Base-by-base conservation (phyloP, 1,284 basidiomycete genomes). In the Tilletia setariae region DNA sequence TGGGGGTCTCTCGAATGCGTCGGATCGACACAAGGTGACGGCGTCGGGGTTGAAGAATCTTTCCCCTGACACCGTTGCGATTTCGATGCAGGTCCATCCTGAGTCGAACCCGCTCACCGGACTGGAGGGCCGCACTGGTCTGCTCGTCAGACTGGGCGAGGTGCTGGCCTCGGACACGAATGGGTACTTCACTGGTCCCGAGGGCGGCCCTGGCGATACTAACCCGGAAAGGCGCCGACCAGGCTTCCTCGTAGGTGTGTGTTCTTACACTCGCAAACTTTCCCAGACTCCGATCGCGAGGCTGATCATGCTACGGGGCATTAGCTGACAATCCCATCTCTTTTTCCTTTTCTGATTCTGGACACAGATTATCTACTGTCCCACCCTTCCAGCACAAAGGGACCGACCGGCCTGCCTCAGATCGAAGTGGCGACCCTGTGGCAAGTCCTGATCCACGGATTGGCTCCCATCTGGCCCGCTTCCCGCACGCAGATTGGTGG, bases 401-500 rank as follows among this genome's bases (percentile, higher is more conserved):
- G 19, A 87, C 19, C 35, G 1, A 51, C n/a, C 42, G 72, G 67
- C 16, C 61, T 43, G 9, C 53, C 64, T 3, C 43, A 68, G 19
- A 68, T 78, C 1, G 40, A 59, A 30, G 53, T 78, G 13, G 68
- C 76, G 0, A 67, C 69, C 0, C 87, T 98, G 23, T 97, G 94
- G 93, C 84, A 88, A 30, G 88, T 88, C 7, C 87, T 97, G 63
- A 90, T 95, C 68, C 88, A 91, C 40, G 91, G 92, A 2, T 86
- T 98, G 11, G 88, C 90, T 61, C 87, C 89, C 9, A 93, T 97
- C 78, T 97, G 94, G 94, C 94, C 91, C 0, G 70, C 74, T 0
- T 88, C 89, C 8, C 88, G 93, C 32, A 87, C 88, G 0, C 85
- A 86, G 1, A 84, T 93, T 61, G 86, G 85, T 51, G 89, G 88